These are phyloP conservation scores for Bullera alba DNA, from an alignment of 768 basidiomycete species.

Conservation along the genomic window DNA sequence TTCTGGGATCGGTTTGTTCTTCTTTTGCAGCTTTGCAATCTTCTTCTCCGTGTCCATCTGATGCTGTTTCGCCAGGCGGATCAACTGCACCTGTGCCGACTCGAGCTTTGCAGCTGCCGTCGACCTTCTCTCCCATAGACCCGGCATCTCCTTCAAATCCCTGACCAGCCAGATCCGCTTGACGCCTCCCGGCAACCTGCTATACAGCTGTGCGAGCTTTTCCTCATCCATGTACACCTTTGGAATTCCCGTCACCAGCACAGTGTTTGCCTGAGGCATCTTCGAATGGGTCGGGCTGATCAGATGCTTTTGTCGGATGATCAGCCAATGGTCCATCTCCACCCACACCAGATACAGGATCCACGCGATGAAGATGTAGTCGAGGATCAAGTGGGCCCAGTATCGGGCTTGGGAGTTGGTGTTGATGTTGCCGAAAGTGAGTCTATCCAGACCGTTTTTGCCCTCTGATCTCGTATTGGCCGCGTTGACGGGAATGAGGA, in stretches of 20 bases:
- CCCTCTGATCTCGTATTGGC: slow-evolving; percentile 51
- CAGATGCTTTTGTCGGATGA: slow-evolving; percentile 72
- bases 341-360: slow-evolving; percentile 70
- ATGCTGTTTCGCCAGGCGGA: slow-evolving; percentile 70
- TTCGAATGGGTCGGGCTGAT: slow-evolving; percentile 65
- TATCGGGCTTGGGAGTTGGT: slow-evolving; percentile 55
- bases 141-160: slow-evolving; percentile 81
- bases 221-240: slow-evolving; percentile 64
- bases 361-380: slow-evolving; percentile 74
- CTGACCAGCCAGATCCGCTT: slow-evolving; percentile 87
- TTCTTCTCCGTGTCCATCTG: slow-evolving; percentile 52
- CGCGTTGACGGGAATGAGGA: slow-evolving; percentile 69
- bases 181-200: slow-evolving; percentile 82
- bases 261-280: slow-evolving; percentile 78
- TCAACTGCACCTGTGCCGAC: slow-evolving; percentile 68
- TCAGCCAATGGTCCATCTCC: slow-evolving; percentile 76
- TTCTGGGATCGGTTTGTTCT: slow-evolving; percentile 30
- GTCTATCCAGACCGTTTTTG: slow-evolving; percentile 58
- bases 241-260: slow-evolving; percentile 86
- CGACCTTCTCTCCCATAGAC: slow-evolving; percentile 67
- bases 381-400: slow-evolving; percentile 69
- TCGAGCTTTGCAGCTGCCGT: slow-evolving; percentile 74
- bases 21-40: slow-evolving; percentile 50
- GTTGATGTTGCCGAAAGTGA: slow-evolving; percentile 75
- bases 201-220: slow-evolving; percentile 63